Evolutionary conservation across 139 green algal genomes (phyloP).

Genomic region (Diplosphaera chodatii): DNA sequence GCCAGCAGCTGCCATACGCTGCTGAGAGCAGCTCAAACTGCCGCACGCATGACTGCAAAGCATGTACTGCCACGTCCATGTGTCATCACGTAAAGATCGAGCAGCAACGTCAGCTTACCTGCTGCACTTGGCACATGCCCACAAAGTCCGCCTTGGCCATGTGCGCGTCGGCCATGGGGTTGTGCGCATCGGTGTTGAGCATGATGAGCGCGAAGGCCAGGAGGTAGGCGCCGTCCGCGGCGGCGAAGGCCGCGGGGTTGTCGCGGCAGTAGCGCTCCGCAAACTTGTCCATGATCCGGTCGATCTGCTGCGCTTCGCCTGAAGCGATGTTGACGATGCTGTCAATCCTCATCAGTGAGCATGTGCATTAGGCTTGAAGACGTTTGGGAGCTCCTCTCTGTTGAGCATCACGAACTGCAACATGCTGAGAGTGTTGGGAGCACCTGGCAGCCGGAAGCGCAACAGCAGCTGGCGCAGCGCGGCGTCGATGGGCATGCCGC

Average conservation of each 20-base stretch:
- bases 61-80: too few relatives aligned
- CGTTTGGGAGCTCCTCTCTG: too few relatives aligned
- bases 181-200: slow-evolving; percentile 95
- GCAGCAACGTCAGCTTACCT: too few relatives aligned
- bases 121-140: slow-evolving; percentile 53
- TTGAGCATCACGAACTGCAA: too few relatives aligned
- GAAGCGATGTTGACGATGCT: slow-evolving; percentile 17
- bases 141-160: slow-evolving; percentile 75
- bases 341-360: background rate
- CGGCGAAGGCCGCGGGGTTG: slow-evolving; percentile 65
- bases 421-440: too few relatives aligned
- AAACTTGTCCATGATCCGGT: slow-evolving; percentile 92
- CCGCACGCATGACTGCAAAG: too few relatives aligned
- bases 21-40: too few relatives aligned
- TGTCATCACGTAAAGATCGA: too few relatives aligned
- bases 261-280: slow-evolving; percentile 63
- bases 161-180: slow-evolving; percentile 78
- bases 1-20: too few relatives aligned
- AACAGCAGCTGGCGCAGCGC: slow-evolving; percentile 65
- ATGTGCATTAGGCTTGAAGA: too few relatives aligned
- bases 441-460: slow-evolving; percentile 51
- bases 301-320: slow-evolving; percentile 86
- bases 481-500: slow-evolving; percentile 53
- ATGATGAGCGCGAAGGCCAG: slow-evolving; percentile 91
- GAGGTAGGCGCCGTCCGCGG: slow-evolving; percentile 79